A percentile compares a stretch with the other conserved stretches of the same genome.
phyloP scores from a whole-genome alignment of 768 basidiomycete genomes.

The Tulasnella sp. region DNA sequence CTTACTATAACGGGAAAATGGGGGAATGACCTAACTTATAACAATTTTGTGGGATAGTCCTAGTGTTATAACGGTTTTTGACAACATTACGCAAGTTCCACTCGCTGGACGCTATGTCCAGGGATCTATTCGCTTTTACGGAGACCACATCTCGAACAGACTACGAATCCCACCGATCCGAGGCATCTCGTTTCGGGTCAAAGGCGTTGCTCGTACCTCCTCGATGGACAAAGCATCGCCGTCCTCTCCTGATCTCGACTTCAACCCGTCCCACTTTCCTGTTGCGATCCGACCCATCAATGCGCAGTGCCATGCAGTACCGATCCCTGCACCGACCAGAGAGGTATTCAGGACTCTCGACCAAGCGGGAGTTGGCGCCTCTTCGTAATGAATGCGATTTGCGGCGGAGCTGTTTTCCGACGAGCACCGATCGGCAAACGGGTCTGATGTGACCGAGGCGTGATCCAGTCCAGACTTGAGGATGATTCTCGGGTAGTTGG shows the following conservation, averaged over 20 bases:
- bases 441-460: not conserved
- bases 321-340: constrained; percentile 52
- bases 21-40: too few relatives aligned
- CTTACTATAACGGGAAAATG: too few relatives aligned
- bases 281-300: constrained; percentile 3
- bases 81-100: too few relatives aligned
- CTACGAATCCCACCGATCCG: not conserved
- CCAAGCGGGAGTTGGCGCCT: not conserved
- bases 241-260: not conserved
- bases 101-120: too few relatives aligned
- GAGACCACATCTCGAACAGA: constrained; percentile 1
- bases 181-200: not conserved
- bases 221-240: too few relatives aligned
- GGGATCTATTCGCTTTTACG: too few relatives aligned
- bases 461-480: constrained; percentile 10
- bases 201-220: not conserved
- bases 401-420: constrained; percentile 4
- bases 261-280: constrained; percentile 1
- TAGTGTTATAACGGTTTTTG: too few relatives aligned
- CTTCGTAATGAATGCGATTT: not conserved
- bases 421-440: too few relatives aligned
- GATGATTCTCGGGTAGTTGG: constrained; percentile 42
- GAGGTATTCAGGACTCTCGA: constrained; percentile 25
- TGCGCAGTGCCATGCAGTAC: constrained; percentile 42
- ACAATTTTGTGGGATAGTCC: too few relatives aligned